These are phyloP conservation scores for Chaetomium tenue DNA, from an alignment of 495 filamentous ascomycete species.

Conservation along the genomic window DNA sequence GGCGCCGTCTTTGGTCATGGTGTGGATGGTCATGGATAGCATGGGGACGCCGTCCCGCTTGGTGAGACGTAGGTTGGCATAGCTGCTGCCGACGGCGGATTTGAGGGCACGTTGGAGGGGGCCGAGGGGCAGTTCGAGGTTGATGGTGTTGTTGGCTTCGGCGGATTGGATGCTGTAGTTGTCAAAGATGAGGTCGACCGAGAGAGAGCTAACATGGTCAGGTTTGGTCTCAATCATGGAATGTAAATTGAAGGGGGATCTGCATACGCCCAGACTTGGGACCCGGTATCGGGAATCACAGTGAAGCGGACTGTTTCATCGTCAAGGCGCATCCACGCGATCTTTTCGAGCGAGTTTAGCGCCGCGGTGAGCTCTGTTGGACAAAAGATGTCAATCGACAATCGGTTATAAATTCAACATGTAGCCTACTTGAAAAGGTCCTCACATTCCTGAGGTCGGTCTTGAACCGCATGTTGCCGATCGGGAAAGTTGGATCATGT, in stretches of 20 bases:
- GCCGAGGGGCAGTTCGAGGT: slow-evolving; percentile 85
- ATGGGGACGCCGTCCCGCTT: slow-evolving; percentile 86
- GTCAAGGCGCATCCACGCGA: slow-evolving; percentile 91
- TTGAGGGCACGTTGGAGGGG: slow-evolving; percentile 81
- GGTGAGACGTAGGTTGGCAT: slow-evolving; percentile 81
- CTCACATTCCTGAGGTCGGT: slow-evolving; percentile 74
- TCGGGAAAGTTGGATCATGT: background rate
- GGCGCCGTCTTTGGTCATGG: slow-evolving; percentile 49
- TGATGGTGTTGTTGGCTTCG: slow-evolving; percentile 76
- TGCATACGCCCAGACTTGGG: slow-evolving; percentile 94
- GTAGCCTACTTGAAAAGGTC: slow-evolving; percentile 74
- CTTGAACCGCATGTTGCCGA: slow-evolving; percentile 69
- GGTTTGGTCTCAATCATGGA: background rate
- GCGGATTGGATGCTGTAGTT: slow-evolving; percentile 84
- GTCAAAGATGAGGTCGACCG: slow-evolving; percentile 81
- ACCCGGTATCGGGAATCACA: slow-evolving; percentile 86
- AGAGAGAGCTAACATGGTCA: slow-evolving; percentile 46
- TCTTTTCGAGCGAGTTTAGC: slow-evolving; percentile 80
- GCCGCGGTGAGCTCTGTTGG: slow-evolving; percentile 75
- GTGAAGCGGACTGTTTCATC: slow-evolving; percentile 86
- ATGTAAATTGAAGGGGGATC: background rate
- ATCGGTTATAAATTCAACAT: background rate
- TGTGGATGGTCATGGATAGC: slow-evolving; percentile 79
- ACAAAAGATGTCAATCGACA: background rate
- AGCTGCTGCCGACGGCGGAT: slow-evolving; percentile 71